Base-by-base conservation (phyloP, 106 monocot genomes). In the Phalaenopsis aphrodite region DNA sequence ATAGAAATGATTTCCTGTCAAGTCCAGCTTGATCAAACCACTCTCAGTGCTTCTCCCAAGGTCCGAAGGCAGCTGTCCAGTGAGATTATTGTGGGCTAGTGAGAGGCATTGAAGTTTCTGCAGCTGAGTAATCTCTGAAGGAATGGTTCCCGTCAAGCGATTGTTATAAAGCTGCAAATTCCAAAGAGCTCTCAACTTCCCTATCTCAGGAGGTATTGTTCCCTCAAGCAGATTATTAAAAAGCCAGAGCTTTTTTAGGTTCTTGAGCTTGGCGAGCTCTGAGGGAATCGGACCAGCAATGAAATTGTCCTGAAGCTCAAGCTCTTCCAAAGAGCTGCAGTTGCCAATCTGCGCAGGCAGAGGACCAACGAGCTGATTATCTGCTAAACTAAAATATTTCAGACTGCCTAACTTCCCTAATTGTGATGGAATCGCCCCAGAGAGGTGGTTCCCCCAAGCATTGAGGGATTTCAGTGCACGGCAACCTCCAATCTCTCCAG, bases 261-360 rank as follows among this genome's bases (percentile, higher is more conserved):
- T 83, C 65, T 41, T 74, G 2, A 95, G 87, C 48, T 81, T 43
- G 11, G 61, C 46, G 38, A 93, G 79, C 83, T 87, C 85, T 1
- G 21, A 30, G 2, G 92, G 92, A 19, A 95, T 85, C 8, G 38
- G 15, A 4, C 95, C 95, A 15, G 75, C 46, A n/a, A 93, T 75
- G 24, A 78, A 56, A 57, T 95, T 95, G 1, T 81, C 74, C 14
- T 88, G 85, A 4, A 95, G 83, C 71, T 82, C 48, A 18, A 93
- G 76, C 15, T 87, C 88, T 37, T 48, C 56, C 71, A 94, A 66
- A 4, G 68, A 83, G 42, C 78, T 80, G 52, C 88, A 91, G 61
- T 88, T 89, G n/a, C 91, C 91, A 10, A 94, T 43, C 75, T 86
- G 83, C 23, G 79, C 30, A 5, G 95, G 95, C 69, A 95, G 76